Conservation (phyloP, 805 yeast genomes). For the Saturnispora silvae region DNA sequence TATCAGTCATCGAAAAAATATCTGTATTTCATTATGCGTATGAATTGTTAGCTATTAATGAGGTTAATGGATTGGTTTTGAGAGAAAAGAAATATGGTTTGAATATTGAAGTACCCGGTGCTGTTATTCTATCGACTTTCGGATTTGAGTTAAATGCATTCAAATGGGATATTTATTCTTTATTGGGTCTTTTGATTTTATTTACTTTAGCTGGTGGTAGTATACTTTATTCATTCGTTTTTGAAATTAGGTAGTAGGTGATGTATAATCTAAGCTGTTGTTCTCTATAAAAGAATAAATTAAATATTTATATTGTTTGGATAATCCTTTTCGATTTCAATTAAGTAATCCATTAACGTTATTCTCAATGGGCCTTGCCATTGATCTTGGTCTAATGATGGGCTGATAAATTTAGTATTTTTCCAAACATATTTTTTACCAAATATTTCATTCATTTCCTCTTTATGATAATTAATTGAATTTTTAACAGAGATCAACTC, state of each 20-base stretch:
- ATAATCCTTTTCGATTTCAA: conserved; percentile 1
- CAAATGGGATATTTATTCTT: conserved; percentile 50
- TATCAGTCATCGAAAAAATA: conserved; percentile 69
- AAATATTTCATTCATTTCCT: conserved; percentile 1
- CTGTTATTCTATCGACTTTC: conserved; percentile 89
- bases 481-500: conserved; percentile 3
- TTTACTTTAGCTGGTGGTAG: conserved; percentile 65
- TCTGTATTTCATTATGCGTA: conserved; percentile 94
- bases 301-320: too few relatives aligned
- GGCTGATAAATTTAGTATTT: too few relatives aligned
- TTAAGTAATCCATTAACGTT: background rate
- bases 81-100: conserved; percentile 86
- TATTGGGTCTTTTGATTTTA: conserved; percentile 44
- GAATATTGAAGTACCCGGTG: conserved; percentile 94
- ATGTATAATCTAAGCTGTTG: too few relatives aligned
- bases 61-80: conserved; percentile 75
- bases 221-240: conserved; percentile 60
- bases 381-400: too few relatives aligned
- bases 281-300: too few relatives aligned
- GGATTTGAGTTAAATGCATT: conserved; percentile 83
- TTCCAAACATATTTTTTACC: too few relatives aligned
- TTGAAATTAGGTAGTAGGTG: conserved; percentile 51
- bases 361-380: conserved; percentile 4
- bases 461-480: background rate
- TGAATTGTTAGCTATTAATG: conserved; percentile 86